Evolutionary conservation across 352 stramenopile genomes (phyloP).

Genomic region (Phytophthora boehmeriae): DNA sequence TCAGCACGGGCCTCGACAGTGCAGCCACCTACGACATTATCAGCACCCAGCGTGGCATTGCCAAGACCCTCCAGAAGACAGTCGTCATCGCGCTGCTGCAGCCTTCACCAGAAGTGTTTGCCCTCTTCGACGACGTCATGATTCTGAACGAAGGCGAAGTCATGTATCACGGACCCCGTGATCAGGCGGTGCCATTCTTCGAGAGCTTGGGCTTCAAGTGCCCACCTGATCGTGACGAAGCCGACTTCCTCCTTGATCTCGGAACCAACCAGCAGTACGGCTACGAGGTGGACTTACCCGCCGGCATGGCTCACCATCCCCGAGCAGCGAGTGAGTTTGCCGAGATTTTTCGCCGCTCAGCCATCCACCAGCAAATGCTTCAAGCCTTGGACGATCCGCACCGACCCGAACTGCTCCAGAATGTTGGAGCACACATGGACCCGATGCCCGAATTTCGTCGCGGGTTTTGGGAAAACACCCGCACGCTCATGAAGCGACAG

Average conservation of each 20-base stretch:
- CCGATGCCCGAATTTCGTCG: conserved; percentile 34
- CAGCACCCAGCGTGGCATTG: conserved; percentile 33
- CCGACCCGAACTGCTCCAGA: conserved; percentile 14
- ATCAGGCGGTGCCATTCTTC: conserved; percentile 74
- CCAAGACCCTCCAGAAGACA: conserved; percentile 31
- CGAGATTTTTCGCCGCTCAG: conserved; percentile 20
- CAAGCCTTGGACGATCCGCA: conserved; percentile 20
- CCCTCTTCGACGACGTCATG: conserved; percentile 7
- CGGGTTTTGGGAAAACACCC: conserved; percentile 33
- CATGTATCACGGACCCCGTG: conserved; percentile 43
- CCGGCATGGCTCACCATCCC: conserved; percentile 13
- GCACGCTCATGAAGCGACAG: conserved; percentile 32
- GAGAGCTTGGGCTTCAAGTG: conserved; percentile 51
- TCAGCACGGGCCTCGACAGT: conserved; percentile 92
- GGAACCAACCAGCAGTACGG: conserved; percentile 35
- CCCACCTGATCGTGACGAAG: conserved; percentile 32
- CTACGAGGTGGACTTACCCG: conserved; percentile 27
- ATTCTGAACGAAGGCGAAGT: conserved; percentile 24
- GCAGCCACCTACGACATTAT: conserved; percentile 52
- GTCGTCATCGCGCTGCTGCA: conserved; percentile 73
- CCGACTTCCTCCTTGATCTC: conserved; percentile 40
- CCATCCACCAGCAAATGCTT: conserved; percentile 23
- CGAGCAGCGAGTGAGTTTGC: conserved; percentile 40
- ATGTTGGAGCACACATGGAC: conserved; percentile 28
- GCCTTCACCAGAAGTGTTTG: conserved; percentile 56